Base-by-base conservation (phyloP, 345 rosid species). In the Citrus maxima region DNA sequence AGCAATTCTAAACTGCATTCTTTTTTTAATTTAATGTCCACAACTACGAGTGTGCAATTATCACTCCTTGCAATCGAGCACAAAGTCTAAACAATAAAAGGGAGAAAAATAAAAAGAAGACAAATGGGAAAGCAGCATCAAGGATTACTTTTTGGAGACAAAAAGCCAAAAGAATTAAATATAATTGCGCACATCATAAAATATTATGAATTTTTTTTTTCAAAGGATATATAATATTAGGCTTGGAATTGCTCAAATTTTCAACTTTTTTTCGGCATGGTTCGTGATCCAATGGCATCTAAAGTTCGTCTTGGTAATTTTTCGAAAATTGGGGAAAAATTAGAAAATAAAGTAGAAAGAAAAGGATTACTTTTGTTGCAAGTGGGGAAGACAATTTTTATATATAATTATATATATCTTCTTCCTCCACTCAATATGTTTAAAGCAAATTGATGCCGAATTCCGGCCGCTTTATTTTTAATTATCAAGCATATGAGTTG, bases 261-360 rank as follows among this genome's bases (percentile, higher is more conserved):
- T 40, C 58, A 61, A 25, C 2, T 22, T 61, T 32, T 60, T 61
- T 32, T 40, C 21, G 7, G 58, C 2, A 35, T 72, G 76, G 38
- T 14, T 27, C 24, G 77, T 73, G 77, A 61, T 74, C 68, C 68
- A 38, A 27, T 61, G 68, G 56, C 77, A 40, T 74, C 68, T 27
- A 61, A 18, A 22, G 24, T 54, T 30, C 55, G 42, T 54, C 38
- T 74, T 25, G 10, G 38, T 25, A 18, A 8, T 40, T 42, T 58
- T 14, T 59, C 67, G 67, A 73, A 58, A 73, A 22, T 59, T 38
- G 77, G 2, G 8, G 10, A 61, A 16, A 25, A 35, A 0, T 6
- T 18, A 66, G 35, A 19, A 1, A 32, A 35, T 1, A 21, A n/a
- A 22, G 10, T 16, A 59, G 40, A 10, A 4, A 34, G 22, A 22